phyloP scores from a whole-genome alignment of 164 flowering plant genomes.

The Pachysandra terminalis region DNA sequence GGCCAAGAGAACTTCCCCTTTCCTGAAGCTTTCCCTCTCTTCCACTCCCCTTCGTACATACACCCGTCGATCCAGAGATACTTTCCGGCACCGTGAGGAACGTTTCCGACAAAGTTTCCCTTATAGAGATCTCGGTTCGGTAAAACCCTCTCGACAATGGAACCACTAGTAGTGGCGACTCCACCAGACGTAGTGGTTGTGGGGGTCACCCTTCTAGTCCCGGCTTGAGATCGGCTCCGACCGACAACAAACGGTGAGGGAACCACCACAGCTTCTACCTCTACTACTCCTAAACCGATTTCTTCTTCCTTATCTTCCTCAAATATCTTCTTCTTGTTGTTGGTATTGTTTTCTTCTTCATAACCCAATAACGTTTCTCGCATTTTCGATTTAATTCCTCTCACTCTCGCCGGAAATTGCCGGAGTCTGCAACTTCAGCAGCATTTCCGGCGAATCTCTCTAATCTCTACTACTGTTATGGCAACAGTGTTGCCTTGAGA shows the following conservation, averaged over 20 bases:
- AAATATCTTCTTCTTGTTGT: slow-evolving; percentile 24
- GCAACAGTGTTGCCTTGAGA: no score
- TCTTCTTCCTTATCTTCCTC: slow-evolving; percentile 17
- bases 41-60: slow-evolving; percentile 89
- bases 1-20: slow-evolving; percentile 91
- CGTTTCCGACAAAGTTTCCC: slow-evolving; percentile 47
- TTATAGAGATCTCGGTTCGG: slow-evolving; percentile 87
- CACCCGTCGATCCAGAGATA: slow-evolving; percentile 88
- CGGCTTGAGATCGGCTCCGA: slow-evolving; percentile 51
- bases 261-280: slow-evolving; percentile 7
- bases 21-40: slow-evolving; percentile 66
- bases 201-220: slow-evolving; percentile 47
- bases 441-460: slow-evolving; percentile 26
- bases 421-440: slow-evolving; percentile 11
- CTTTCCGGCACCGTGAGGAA: slow-evolving; percentile 79
- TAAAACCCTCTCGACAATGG: slow-evolving; percentile 43
- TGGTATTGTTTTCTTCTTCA: slow-evolving; percentile 15
- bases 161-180: slow-evolving; percentile 1
- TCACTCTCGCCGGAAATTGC: slow-evolving; percentile 5
- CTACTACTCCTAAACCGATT: background rate
- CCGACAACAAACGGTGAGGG: slow-evolving; percentile 19
- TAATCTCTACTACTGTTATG: no score
- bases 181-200: slow-evolving; percentile 11
- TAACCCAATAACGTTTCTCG: slow-evolving; percentile 22
- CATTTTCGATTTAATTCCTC: slow-evolving; percentile 24